These are phyloP conservation scores for Lindgomyces ingoldianus DNA, from an alignment of 495 filamentous ascomycete species.

Conservation along the genomic window DNA sequence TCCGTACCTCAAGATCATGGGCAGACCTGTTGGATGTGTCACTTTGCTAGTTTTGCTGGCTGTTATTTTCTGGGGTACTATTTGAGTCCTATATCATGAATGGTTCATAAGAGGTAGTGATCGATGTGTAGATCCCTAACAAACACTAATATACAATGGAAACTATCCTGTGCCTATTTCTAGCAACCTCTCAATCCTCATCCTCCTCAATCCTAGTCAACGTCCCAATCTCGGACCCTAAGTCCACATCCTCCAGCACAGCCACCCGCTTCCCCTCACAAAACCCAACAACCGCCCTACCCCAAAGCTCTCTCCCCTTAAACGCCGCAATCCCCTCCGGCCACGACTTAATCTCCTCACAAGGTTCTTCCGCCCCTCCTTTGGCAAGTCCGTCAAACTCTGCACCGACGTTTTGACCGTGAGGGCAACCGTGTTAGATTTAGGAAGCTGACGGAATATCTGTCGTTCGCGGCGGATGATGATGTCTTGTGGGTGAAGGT, in stretches of 20 bases:
- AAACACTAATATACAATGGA: too few relatives aligned
- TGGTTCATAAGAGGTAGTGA: too few relatives aligned
- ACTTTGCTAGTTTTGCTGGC: too few relatives aligned
- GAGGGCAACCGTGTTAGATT: constrained; percentile 54
- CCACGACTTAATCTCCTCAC: constrained; percentile 56
- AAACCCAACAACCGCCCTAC: constrained; percentile 49
- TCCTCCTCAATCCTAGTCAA: not conserved
- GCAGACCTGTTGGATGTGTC: too few relatives aligned
- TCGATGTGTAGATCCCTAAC: too few relatives aligned
- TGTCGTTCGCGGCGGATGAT: constrained; percentile 58
- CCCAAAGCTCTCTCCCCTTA: constrained; percentile 57
- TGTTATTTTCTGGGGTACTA: too few relatives aligned
- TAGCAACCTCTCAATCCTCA: too few relatives aligned
- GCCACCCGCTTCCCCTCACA: constrained; percentile 29
- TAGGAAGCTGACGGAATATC: constrained; percentile 56
- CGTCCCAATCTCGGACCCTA: not conserved
- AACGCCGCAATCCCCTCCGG: constrained; percentile 55
- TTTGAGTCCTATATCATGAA: too few relatives aligned
- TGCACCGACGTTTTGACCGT: constrained; percentile 58
- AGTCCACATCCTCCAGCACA: not conserved
- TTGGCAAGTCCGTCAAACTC: constrained; percentile 51
- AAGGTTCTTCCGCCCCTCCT: constrained; percentile 50
- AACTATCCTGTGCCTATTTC: too few relatives aligned
- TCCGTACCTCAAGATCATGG: too few relatives aligned
- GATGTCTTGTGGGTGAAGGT: constrained; percentile 29